Evolutionary conservation across 2,329 filamentous ascomycete species (phyloP).

Genomic region (Madurella fahalii): DNA sequence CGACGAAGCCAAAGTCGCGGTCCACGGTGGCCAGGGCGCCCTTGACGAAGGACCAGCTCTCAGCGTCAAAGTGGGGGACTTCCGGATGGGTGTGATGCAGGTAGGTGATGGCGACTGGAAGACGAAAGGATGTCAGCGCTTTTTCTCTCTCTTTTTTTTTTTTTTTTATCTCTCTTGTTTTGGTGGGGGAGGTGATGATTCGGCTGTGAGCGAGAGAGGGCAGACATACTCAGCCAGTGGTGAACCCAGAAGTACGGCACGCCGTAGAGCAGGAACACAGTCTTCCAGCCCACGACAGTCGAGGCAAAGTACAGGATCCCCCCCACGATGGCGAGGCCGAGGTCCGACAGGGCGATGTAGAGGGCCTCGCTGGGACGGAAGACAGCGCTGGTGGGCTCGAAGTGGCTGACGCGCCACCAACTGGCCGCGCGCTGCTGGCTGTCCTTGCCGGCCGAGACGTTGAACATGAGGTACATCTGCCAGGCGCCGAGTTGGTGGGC

Average conservation of each 20-base stretch:
- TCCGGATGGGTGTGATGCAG: conserved; percentile 66
- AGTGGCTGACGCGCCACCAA: conserved; percentile 52
- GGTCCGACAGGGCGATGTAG: conserved; percentile 55
- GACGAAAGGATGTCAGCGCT: conserved; percentile 4
- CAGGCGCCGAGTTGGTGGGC: conserved; percentile 62
- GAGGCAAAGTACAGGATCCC: conserved; percentile 49
- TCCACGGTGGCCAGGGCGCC: conserved; percentile 61
- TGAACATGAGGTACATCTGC: conserved; percentile 60
- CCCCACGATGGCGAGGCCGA: conserved; percentile 53
- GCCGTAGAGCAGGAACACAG: conserved; percentile 55
- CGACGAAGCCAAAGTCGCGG: conserved; percentile 61
- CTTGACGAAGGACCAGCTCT: conserved; percentile 58
- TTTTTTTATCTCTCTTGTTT: too few relatives aligned
- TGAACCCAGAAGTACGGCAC: conserved; percentile 86
- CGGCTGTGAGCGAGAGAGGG: too few relatives aligned
- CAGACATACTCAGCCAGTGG: conserved; percentile 83
- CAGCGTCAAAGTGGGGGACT: conserved; percentile 55
- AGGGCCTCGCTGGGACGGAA: conserved; percentile 55
- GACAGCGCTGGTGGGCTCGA: conserved; percentile 57
- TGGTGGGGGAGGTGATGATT: too few relatives aligned
- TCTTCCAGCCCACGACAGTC: conserved; percentile 52
- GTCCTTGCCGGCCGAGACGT: conserved; percentile 47
- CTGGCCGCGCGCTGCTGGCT: conserved; percentile 44
- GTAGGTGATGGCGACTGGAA: conserved; percentile 65
- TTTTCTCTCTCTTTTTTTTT: not conserved